Base-by-base conservation (phyloP, 768 basidiomycete genomes). In the Boletus speciosus region DNA sequence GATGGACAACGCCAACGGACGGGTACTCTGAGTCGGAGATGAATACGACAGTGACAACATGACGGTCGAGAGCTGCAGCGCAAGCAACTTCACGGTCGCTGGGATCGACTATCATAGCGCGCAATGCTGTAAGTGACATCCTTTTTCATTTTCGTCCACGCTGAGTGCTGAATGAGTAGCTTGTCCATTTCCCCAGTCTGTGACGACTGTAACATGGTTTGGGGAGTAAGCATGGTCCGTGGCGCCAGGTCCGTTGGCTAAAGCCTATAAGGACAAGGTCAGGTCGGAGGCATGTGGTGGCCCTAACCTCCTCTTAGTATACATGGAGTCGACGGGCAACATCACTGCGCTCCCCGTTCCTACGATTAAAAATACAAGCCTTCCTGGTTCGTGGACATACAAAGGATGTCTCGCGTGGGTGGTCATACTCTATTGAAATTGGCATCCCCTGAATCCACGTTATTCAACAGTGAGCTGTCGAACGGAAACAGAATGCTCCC, bases 151-250 rank as follows among this genome's bases (percentile, higher is more conserved):
- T 27, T 27, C 27, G 7, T 27, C 27, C 27, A 6, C 7, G 27
- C 27, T 3, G 0, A 4, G 12, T 23, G 27, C 27, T 2, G 43
- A 5, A 16, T 29, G 29, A 2, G 29, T 29, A 9, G 1, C 7
- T 29, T 29, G 40, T 53, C 27, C n/a, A 11, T 32, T 16, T 29
- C 29, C 48, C 14, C 55, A 88, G 86, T 83, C 71, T 94, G 92
- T 59, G 89, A 87, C 3, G 77, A 90, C 34, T 95, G 93, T 64
- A 81, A 79, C 65, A 89, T 86, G 86, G 77, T 75, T 0, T 95
- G 16, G 93, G 90, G 19, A 85, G 88, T 87, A 57, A 61, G 84
- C 66, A 0, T 31, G 5, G 1, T 14, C 16, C 40, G 11, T 41
- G 9, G 27, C 54, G 44, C 29, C 29, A 1, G 29, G 29, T 29